Evolutionary conservation across 2,329 filamentous ascomycete species (phyloP).

Genomic region (Hypoxylon sp.): DNA sequence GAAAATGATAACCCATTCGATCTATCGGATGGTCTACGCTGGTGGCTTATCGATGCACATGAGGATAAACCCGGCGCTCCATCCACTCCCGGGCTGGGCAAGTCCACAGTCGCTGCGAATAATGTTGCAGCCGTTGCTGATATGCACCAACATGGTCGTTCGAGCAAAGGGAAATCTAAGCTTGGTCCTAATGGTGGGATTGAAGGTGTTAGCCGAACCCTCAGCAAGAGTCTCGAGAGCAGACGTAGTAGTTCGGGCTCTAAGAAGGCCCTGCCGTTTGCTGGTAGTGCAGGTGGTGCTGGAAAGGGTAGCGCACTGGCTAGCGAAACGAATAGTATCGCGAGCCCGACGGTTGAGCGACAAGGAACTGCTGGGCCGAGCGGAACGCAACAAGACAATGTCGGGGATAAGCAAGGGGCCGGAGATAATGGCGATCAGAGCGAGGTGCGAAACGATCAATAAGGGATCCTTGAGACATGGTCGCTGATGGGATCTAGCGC

Average conservation of each 20-base stretch:
- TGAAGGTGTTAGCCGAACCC: conserved; percentile 81
- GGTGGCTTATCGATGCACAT: conserved; percentile 94
- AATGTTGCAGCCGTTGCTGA: conserved; percentile 89
- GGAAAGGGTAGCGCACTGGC: conserved; percentile 68
- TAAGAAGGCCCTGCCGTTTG: conserved; percentile 78
- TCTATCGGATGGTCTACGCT: conserved; percentile 91
- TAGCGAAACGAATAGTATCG: conserved; percentile 72
- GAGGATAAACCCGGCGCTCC: conserved; percentile 95
- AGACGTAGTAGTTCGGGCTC: conserved; percentile 89
- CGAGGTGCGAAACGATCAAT: conserved; percentile 69
- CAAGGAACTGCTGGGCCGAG: conserved; percentile 47
- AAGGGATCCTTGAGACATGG: conserved; percentile 63
- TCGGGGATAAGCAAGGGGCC: conserved; percentile 46
- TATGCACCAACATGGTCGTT: conserved; percentile 67
- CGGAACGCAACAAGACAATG: conserved; percentile 46
- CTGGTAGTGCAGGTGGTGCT: conserved; percentile 57
- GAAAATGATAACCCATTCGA: conserved; percentile 98
- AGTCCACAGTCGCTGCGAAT: conserved; percentile 90
- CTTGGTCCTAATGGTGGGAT: conserved; percentile 69
- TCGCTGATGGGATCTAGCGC: conserved; percentile 54
- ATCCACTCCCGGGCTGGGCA: conserved; percentile 91
- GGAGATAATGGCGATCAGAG: conserved; percentile 43
- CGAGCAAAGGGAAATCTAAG: conserved; percentile 60
- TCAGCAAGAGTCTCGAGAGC: conserved; percentile 91
- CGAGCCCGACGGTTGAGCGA: conserved; percentile 56